Percentiles rank a stretch among this genome's conserved stretches.
phyloP scores from a whole-genome alignment of 371 early-diverging fungal genomes.

The Apophysomyces trapeziformis region DNA sequence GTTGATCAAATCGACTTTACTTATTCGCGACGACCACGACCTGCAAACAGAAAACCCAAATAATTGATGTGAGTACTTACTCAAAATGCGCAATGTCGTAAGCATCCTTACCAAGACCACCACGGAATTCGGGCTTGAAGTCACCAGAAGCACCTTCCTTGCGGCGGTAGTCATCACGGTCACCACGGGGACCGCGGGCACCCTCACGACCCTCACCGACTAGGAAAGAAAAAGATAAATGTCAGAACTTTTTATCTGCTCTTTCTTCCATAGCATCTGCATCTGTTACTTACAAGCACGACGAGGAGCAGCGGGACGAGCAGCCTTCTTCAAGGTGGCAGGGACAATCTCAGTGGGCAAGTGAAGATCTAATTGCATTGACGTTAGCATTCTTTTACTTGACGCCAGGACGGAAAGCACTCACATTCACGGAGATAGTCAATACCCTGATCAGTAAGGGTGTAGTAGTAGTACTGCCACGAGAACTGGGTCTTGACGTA shows the following conservation, averaged over 20 bases:
- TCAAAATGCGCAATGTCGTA: not conserved
- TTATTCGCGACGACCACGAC: conserved; percentile 49
- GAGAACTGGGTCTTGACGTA: conserved; percentile 96
- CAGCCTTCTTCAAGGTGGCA: conserved; percentile 93
- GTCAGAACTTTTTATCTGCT: not conserved
- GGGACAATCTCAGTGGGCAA: conserved; percentile 96
- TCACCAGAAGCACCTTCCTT: conserved; percentile 91
- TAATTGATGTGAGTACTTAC: not conserved
- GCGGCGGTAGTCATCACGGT: conserved; percentile 85
- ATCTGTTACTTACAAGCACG: conserved; percentile 54
- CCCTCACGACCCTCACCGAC: conserved; percentile 51
- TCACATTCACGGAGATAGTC: conserved; percentile 91
- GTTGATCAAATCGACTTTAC: conserved; percentile 9
- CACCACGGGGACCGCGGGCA: conserved; percentile 68
- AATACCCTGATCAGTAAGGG: conserved; percentile 96
- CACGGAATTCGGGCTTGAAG: conserved; percentile 94
- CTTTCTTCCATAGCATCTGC: not conserved
- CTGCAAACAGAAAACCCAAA: conserved; percentile 16
- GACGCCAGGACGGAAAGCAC: conserved; percentile 4
- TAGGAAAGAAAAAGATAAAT: conserved; percentile 14
- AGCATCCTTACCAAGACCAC: conserved; percentile 63
- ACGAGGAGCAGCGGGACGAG: conserved; percentile 66
- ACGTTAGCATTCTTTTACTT: not conserved
- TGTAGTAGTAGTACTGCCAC: conserved; percentile 99
- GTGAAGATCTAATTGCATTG: conserved; percentile 71